Evolutionary conservation across 352 stramenopile genomes (phyloP), one percentile per base, ranked within the genome.

Genomic region (Plasmopara viticola): DNA sequence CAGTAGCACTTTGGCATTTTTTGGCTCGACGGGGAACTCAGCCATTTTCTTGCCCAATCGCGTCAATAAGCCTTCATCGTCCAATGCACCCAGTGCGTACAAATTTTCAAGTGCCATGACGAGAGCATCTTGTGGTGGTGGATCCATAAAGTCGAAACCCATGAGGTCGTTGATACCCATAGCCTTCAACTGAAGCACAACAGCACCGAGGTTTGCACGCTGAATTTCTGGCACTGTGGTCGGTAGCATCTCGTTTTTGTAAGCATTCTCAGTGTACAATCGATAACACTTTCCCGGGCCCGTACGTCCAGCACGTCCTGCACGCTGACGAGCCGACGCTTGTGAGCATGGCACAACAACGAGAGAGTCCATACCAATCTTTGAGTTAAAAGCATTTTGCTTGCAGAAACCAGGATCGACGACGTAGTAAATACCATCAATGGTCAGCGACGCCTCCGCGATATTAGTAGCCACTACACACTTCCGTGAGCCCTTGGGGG

Each of bases 81-180:
- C 97, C 6, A 99, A 66, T 8, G 97, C 97, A 33, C 97, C 97
- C 0, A 99, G 73, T 0, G 87, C 92, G 51, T 98, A 98, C 4
- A 99, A 74, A n/a, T 89, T 95, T 66, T 99, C 95, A 42, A 99
- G 93, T 6, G 97, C 96, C 51, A 91, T 95, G 3, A 99, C 87
- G 14, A 99, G 71, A 29, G 96, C 98, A 53, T 98, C 90, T 38
- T 98, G 79, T 15, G 97, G 94, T 5, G 97, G 97, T 17, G 96
- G 96, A 64, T 99, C 96, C 94, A 99, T 99, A 53, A 99, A 99
- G 69, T 99, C 97, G 70, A 99, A 99, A 18, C 80, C 78, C 49
- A 99, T 78, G 13, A 99, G 71, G 65, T 99, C 96, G 58, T 99
- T 98, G 62, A 99, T 99, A 35, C 97, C 96, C 97, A 99, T 99